These are phyloP conservation scores for Coniochaeta ligniaria DNA, from an alignment of 2,329 filamentous ascomycete species.

Conservation along the genomic window DNA sequence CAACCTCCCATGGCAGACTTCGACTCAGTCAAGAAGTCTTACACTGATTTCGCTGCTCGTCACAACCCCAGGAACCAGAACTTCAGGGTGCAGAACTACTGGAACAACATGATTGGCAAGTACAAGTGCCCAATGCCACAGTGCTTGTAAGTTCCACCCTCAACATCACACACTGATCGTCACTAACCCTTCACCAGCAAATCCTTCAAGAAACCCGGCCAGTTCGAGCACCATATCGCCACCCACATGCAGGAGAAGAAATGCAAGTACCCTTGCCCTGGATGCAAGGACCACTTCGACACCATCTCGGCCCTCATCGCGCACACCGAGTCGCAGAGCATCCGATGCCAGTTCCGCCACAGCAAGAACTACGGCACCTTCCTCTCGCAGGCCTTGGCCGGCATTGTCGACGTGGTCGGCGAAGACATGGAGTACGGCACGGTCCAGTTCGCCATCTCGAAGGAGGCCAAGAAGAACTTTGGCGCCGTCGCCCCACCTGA, in stretches of 20 bases:
- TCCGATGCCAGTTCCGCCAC: neutral
- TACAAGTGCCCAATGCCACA: conserved; percentile 1
- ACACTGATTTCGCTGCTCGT: neutral
- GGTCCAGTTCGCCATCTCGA: neutral
- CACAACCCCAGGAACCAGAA: neutral
- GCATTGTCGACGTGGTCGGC: neutral
- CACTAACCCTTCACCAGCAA: neutral
- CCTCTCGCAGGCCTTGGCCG: neutral
- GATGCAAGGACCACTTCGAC: neutral
- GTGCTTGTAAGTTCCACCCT: neutral
- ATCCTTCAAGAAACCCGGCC: conserved; percentile 1
- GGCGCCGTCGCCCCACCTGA: neutral
- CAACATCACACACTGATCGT: neutral
- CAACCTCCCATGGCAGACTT: neutral
- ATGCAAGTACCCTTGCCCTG: neutral
- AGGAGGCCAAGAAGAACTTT: neutral
- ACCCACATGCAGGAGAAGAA: neutral
- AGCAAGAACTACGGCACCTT: neutral
- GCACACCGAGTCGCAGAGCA: neutral
- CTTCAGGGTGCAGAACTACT: neutral
- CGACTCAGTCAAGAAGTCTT: neutral
- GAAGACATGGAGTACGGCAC: neutral
- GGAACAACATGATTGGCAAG: neutral
- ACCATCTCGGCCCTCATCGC: neutral
- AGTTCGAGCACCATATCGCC: neutral